Base-by-base conservation (phyloP, 2,329 filamentous ascomycete genomes). In the Venturia aucupariae region DNA sequence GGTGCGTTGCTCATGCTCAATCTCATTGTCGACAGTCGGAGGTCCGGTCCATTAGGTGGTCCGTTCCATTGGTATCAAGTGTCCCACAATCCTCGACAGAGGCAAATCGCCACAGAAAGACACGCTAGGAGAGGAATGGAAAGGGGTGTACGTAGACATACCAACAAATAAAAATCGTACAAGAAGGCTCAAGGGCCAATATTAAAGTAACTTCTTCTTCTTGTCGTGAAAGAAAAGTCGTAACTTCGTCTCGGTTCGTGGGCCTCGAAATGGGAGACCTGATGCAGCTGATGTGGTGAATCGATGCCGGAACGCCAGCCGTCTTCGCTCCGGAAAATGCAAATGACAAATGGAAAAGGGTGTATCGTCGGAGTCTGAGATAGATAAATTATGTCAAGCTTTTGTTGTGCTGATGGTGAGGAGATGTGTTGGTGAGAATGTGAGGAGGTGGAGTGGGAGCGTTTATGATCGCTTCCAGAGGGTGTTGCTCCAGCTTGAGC, bases 401-500 rank as follows among this genome's bases (percentile, higher is more conserved):
- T 57, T 57, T 57, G 51, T 57, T 38, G 51, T 57, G 51, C 27
- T 57, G 27, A 57, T 35, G 51, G 51, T 57, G 51, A 35, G 51
- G 30, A 57, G 51, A 57, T 57, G 8, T 6, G 30, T 27, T 57
- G 51, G 51, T 57, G 51, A 35, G 27, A 27, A 57, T 57, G 51
- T n/a, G 51, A 32, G 30, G 19, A 57, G 15, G n/a, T 32, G 30
- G 51, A 6, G 30, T 35, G 27, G 19, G 51, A 10, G 27, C 30
- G 51, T 35, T 62, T 38, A 62, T 8, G 44, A 62, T 24, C 55
- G 55, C 35, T 35, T 64, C 63, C 63, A 64, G 24, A 55, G 35
- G 19, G 13, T 24, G 64, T 46, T 65, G 24, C 35, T 32, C 65
- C 61, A 64, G 39, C 66, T 66, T 19, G 63, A 48, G 65, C 44